Conservation (phyloP, 306 rosid genomes). For the Casuarina equisetifolia region DNA sequence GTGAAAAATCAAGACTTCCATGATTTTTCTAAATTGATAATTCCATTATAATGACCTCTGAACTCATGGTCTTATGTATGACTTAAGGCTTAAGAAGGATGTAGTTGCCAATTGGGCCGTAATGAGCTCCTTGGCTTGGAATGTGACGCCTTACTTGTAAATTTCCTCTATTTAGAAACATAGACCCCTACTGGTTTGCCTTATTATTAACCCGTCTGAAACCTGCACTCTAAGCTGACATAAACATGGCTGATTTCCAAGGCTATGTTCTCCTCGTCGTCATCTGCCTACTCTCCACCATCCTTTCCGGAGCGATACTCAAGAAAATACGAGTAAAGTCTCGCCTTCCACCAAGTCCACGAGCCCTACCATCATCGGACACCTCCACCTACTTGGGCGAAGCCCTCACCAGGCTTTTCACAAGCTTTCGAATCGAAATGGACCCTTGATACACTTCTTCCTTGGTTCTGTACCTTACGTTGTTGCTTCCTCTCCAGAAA, state of each 20-base stretch:
- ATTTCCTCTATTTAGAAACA: too few species aligned
- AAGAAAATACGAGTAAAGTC: conserved; percentile 9
- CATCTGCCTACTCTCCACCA: conserved; percentile 31
- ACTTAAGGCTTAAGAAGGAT: too few species aligned
- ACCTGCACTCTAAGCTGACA: too few species aligned
- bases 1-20: too few species aligned
- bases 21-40: too few species aligned
- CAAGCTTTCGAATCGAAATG: conserved; percentile 36
- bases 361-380: conserved; percentile 43
- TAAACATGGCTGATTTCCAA: conserved; percentile 42
- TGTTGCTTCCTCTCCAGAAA: conserved; percentile 38
- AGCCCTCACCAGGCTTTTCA: conserved; percentile 46
- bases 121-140: too few species aligned
- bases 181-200: too few species aligned
- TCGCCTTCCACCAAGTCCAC: conserved; percentile 40
- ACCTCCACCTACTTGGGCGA: conserved; percentile 43
- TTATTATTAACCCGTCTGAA: too few species aligned
- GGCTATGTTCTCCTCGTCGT: conserved; percentile 39
- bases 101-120: too few species aligned
- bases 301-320: conserved; percentile 35
- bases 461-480: conserved; percentile 42
- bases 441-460: conserved; percentile 34
- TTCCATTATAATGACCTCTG: too few species aligned
- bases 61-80: too few species aligned
- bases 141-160: too few species aligned